Base-by-base conservation (phyloP, 768 basidiomycete genomes). In the Boletus sp. region DNA sequence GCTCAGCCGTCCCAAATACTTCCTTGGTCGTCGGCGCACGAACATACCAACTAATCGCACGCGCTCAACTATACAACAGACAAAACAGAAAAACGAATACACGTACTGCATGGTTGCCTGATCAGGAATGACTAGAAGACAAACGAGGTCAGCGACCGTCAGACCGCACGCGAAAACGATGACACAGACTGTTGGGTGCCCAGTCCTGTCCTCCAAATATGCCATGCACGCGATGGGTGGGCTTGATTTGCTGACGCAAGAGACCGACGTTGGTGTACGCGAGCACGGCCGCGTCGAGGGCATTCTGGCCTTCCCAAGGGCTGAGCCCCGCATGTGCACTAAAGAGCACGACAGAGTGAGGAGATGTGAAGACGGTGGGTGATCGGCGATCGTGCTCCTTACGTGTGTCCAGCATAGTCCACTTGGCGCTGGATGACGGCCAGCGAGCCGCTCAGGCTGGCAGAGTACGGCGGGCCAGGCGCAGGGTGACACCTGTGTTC, bases 291-390 rank as follows among this genome's bases (percentile, higher is more conserved):
- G 93, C 92, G 65, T 95, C 92, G 7, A 92, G 75, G 1, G 91
- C 89, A 60, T 94, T 93, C 59, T 77, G 79, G 2, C 90, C 91
- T 64, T 92, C 88, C 91, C 91, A 93, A 18, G 91, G 92, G 17
- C 87, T 87, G 28, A 88, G 76, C 1, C 84, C 85, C 0, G 89
- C 90, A 66, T 91, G 90, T 5, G 90, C 89, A 17, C 89, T 90
- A 55, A 33, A 37, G 14, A 15, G 30, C 20, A 11, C 24, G 24
- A 24, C 24, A 1, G 28, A 33, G 39, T 54, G 24, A 52, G 46
- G 9, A 3, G 7, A 17, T 7, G 24, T n/a, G n/a, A 20, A 40
- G 37, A 24, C 14, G 18, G 29, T 24, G 24, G 24, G 24, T 24
- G 24, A 24, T 24, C 24, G 11, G 37, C 36, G 24, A 24, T 24